A percentile compares a stretch with the other conserved stretches of the same genome.
Evolutionary conservation across 768 basidiomycete genomes (phyloP).

Genomic region (Serpula lacrymans): DNA sequence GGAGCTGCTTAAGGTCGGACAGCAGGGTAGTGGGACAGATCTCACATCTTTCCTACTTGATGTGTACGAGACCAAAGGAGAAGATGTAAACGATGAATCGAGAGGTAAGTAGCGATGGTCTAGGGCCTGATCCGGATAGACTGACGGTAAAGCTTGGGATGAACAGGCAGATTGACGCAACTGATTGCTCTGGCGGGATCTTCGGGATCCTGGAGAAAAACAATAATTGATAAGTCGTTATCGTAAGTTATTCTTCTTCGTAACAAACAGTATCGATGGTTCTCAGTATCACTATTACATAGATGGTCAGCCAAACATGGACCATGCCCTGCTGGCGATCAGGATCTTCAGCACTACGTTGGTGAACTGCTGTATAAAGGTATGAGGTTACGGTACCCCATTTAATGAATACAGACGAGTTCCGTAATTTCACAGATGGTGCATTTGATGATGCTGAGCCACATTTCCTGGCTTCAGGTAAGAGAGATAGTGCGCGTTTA

Average conservation of each 20-base stretch:
- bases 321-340: slow-evolving; percentile 83
- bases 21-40: slow-evolving; percentile 90
- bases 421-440: slow-evolving; percentile 51
- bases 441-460: slow-evolving; percentile 71
- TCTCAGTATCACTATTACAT: slow-evolving; percentile 16
- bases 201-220: slow-evolving; percentile 85
- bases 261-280: slow-evolving; percentile 6
- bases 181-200: slow-evolving; percentile 84
- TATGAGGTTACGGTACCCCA: slow-evolving; percentile 17
- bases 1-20: slow-evolving; percentile 84
- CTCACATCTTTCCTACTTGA: slow-evolving; percentile 76
- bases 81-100: slow-evolving; percentile 70
- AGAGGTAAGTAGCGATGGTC: slow-evolving; percentile 55
- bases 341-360: slow-evolving; percentile 82
- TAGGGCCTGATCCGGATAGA: slow-evolving; percentile 11
- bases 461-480: slow-evolving; percentile 82
- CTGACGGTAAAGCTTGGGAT: slow-evolving; percentile 2
- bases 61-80: slow-evolving; percentile 74
- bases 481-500: slow-evolving; percentile 82
- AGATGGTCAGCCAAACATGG: slow-evolving; percentile 88
- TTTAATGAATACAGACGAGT: not conserved
- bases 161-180: slow-evolving; percentile 80
- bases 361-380: slow-evolving; percentile 89
- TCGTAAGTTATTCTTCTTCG: slow-evolving; percentile 49
- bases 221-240: slow-evolving; percentile 78